A percentile compares a stretch with the other conserved stretches of the same genome.
These are phyloP conservation scores for Ophiostoma ips DNA, from an alignment of 2,329 filamentous ascomycete species.

Conservation along the genomic window DNA sequence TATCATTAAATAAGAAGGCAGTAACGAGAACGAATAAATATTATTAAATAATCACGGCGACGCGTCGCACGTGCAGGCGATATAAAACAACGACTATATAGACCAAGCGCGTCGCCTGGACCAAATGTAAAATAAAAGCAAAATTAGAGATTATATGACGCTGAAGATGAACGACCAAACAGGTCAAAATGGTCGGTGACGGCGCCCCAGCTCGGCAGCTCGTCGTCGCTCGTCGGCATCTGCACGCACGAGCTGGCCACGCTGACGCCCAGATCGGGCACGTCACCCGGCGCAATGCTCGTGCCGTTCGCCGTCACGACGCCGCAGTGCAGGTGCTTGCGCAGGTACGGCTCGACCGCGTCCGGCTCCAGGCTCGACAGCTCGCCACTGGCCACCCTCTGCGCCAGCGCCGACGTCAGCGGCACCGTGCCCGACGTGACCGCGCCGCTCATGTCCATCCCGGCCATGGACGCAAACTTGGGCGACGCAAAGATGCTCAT, in stretches of 20 bases:
- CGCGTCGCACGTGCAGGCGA: too few species aligned
- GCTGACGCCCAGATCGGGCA: slow-evolving; percentile 23
- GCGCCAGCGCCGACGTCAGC: slow-evolving; percentile 34
- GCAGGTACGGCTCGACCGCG: slow-evolving; percentile 29
- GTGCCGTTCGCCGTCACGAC: slow-evolving; percentile 19
- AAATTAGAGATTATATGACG: slow-evolving; percentile 9
- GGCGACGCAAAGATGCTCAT: slow-evolving; percentile 39
- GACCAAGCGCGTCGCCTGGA: too few species aligned
- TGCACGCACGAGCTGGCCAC: slow-evolving; percentile 26
- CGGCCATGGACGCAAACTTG: slow-evolving; percentile 8
- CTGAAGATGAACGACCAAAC: too few species aligned
- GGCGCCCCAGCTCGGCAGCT: slow-evolving; percentile 25
- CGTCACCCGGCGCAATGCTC: slow-evolving; percentile 16
- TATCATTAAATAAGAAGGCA: too few species aligned
- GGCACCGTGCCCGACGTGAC: slow-evolving; percentile 37
- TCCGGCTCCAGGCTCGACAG: slow-evolving; percentile 25
- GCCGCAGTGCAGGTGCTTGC: slow-evolving; percentile 22
- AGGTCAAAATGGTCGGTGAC: slow-evolving; percentile 14
- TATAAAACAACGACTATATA: too few species aligned
- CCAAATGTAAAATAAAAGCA: too few species aligned
- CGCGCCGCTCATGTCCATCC: slow-evolving; percentile 18
- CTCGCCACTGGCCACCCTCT: slow-evolving; percentile 24
- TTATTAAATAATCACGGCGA: too few species aligned
- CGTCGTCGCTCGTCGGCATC: slow-evolving; percentile 19
- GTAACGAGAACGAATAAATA: too few species aligned